Base-by-base conservation (phyloP, 2,329 filamentous ascomycete species). In the Fusarium sp. region DNA sequence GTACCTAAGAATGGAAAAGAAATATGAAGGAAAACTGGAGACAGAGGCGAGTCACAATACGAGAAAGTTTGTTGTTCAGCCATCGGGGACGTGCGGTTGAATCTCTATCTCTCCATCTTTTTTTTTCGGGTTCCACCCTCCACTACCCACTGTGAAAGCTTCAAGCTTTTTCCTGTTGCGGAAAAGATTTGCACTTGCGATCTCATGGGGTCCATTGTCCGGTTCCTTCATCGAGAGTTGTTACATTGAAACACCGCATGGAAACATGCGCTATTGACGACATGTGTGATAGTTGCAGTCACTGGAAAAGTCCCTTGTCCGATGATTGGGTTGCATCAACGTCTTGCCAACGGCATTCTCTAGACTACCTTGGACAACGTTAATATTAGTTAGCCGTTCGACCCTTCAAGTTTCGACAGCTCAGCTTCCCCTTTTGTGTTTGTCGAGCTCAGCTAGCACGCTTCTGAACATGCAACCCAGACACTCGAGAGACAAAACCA, bases 161-260 rank as follows among this genome's bases (percentile, higher is more conserved):
- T 55, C 46, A 49, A 33, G 35, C 45, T 52, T 33, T 44, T 41
- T 45, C 66, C 59, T 19, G 51, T 66, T 62, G 44, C 49, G 64
- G 61, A 61, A 69, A 49, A 47, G 66, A 69, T 69, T 58, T 46
- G 33, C 66, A 41, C 37, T 38, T 41, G 36, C 56, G 61, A 68
- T 68, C 66, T 55, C 27, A 46, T 54, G 37, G 49, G 49, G 49
- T 58, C 49, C 44, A 52, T 44, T 23, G n/a, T 32, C 61, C 49
- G 46, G 61, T 53, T 37, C 45, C 49, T 50, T 49, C 50, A 57
- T 62, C 49, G 52, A 37, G 46, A 58, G 51, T 46, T 9, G 13
- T 36, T 31, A 44, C 31, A 46, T 27, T 53, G 45, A 45, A 56
- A 60, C 49, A 55, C 49, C 19, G 54, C 48, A 65, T 17, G 38